phyloP scores from a whole-genome alignment of 2,329 filamentous ascomycete species.

The Penicillium expansum region DNA sequence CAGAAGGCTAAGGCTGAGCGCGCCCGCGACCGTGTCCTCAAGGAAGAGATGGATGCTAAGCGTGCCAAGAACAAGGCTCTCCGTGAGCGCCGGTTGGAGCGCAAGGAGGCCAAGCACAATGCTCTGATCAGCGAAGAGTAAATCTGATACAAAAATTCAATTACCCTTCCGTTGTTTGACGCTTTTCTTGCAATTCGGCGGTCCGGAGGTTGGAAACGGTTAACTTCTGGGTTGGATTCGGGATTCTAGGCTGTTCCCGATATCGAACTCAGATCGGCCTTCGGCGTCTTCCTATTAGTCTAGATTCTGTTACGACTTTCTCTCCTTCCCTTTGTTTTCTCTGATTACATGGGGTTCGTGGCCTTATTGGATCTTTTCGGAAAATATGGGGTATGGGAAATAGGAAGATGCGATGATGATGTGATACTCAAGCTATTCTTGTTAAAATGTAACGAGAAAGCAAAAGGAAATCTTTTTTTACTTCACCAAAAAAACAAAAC shows the following conservation, averaged over 20 bases:
- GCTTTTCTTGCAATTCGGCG: slow-evolving; percentile 31
- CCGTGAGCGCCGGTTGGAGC: slow-evolving; percentile 95
- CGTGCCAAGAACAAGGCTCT: slow-evolving; percentile 99
- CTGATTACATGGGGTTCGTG: slow-evolving; percentile 19
- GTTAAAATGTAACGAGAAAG: slow-evolving; percentile 28
- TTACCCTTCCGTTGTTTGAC: slow-evolving; percentile 30
- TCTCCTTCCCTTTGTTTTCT: slow-evolving; percentile 14
- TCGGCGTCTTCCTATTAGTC: slow-evolving; percentile 24
- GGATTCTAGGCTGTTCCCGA: slow-evolving; percentile 31
- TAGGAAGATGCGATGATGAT: slow-evolving; percentile 31
- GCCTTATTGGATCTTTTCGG: slow-evolving; percentile 17
- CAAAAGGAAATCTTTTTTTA: slow-evolving; percentile 29
- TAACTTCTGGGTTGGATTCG: slow-evolving; percentile 30
- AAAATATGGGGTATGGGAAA: slow-evolving; percentile 20
- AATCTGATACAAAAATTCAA: slow-evolving; percentile 28
- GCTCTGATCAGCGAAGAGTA: slow-evolving; percentile 70
- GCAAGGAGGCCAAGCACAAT: slow-evolving; percentile 84
- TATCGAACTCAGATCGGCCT: slow-evolving; percentile 30
- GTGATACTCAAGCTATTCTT: slow-evolving; percentile 32
- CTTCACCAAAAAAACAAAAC: slow-evolving; percentile 19
- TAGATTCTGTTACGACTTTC: slow-evolving; percentile 19
- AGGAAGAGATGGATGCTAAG: slow-evolving; percentile 99
- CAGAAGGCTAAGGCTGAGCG: slow-evolving; percentile 99
- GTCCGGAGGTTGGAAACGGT: slow-evolving; percentile 38
- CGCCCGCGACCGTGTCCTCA: slow-evolving; percentile 88